Conservation (phyloP, 371 early-diverging fungal species). For the Choanephora cucurbitarum region DNA sequence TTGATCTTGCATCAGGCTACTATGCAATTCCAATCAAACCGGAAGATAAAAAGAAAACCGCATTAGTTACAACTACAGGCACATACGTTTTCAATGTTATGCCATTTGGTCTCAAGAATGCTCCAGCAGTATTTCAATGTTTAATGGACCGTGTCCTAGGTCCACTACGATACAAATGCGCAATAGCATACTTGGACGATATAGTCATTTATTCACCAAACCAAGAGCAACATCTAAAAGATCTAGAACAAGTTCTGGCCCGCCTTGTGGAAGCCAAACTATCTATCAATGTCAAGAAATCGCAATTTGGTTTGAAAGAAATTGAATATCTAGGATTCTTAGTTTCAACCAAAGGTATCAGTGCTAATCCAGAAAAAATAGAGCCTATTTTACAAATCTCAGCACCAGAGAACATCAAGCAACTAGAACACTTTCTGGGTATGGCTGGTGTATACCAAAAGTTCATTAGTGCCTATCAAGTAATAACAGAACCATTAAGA, state of each 20-base stretch:
- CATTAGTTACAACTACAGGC: constrained; percentile 4
- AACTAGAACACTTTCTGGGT: neutral
- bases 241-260: constrained; percentile 2
- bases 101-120: constrained; percentile 22
- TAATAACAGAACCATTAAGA: neutral
- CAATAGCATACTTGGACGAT: constrained; percentile 18
- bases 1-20: constrained; percentile 10
- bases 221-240: constrained; percentile 1
- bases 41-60: constrained; percentile 1
- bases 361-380: neutral
- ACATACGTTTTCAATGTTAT: constrained; percentile 16
- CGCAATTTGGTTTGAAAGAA: neutral
- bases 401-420: neutral
- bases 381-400: neutral
- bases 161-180: neutral
- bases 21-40: constrained; percentile 6
- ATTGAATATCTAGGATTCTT: constrained; percentile 2
- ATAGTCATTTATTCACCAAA: constrained; percentile 5
- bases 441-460: constrained; percentile 1
- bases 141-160: constrained; percentile 15
- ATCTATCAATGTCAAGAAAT: constrained; percentile 2
- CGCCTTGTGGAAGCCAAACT: constrained; percentile 1
- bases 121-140: constrained; percentile 12
- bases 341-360: neutral
- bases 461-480: constrained; percentile 2